These are phyloP conservation scores for Giardia duodenalis DNA, from an alignment of 208 protist genomes.

Conservation along the genomic window DNA sequence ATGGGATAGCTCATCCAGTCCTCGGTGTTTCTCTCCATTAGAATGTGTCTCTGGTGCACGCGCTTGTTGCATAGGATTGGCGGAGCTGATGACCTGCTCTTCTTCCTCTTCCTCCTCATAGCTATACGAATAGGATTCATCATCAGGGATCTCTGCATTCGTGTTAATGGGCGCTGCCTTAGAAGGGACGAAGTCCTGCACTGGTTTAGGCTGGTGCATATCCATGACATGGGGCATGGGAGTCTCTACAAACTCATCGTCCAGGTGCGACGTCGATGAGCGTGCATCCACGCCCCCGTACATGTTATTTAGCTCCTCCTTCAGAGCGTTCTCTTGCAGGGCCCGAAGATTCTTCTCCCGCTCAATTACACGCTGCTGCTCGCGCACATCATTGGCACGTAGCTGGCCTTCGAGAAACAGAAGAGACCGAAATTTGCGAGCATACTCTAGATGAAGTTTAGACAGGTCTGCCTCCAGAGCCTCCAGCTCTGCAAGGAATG, in stretches of 20 bases:
- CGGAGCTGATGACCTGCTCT: neutral
- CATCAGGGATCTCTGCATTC: neutral
- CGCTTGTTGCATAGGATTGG: too few species aligned
- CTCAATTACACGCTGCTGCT: neutral
- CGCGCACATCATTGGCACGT: neutral
- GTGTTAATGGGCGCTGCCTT: neutral
- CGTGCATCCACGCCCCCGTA: neutral
- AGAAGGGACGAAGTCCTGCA: neutral
- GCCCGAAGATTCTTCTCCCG: neutral
- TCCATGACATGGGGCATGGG: neutral
- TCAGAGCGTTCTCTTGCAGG: neutral
- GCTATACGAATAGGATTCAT: neutral
- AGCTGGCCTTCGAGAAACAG: neutral
- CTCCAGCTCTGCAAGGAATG: constrained; percentile 17
- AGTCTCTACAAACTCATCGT: neutral
- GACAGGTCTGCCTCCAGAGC: neutral
- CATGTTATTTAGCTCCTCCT: neutral
- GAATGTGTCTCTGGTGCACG: too few species aligned
- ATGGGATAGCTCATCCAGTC: too few species aligned
- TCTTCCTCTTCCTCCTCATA: neutral
- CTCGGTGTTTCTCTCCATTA: too few species aligned
- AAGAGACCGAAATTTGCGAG: neutral
- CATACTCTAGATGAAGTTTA: neutral
- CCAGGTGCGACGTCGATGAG: neutral
- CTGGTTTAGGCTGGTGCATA: neutral